A percentile compares a stretch with the other conserved stretches of the same genome.
phyloP scores from a whole-genome alignment of 2,329 filamentous ascomycete species.

The Alternaria infectoria region DNA sequence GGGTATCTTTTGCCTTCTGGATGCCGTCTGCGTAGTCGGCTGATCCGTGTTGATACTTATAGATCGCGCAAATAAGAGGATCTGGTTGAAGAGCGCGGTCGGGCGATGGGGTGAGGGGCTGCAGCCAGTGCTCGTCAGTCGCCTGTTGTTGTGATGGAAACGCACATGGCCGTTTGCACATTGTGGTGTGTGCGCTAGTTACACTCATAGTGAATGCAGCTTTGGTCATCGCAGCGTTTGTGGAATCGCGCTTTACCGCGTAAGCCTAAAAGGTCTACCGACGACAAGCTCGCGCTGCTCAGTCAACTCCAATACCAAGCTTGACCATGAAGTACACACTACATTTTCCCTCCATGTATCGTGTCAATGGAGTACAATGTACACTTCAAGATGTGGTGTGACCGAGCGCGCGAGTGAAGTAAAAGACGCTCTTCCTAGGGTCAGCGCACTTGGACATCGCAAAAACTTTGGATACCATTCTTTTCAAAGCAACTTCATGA shows the following conservation, averaged over 20 bases:
- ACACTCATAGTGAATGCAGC: not conserved
- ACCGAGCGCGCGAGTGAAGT: not conserved
- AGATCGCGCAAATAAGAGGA: not conserved
- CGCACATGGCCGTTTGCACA: not conserved
- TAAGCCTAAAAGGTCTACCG: not conserved
- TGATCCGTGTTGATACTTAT: not conserved
- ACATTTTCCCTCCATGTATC: not conserved
- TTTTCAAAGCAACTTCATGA: not conserved
- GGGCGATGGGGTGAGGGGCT: not conserved
- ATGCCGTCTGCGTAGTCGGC: not conserved
- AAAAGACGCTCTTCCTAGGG: not conserved
- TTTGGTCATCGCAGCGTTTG: not conserved
- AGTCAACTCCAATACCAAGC: fast-evolving
- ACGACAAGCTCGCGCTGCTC: not conserved
- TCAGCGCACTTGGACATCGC: not conserved
- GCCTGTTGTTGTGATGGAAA: not conserved
- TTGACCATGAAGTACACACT: not conserved
- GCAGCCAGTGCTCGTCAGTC: not conserved
- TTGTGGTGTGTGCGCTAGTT: not conserved
- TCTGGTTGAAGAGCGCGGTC: not conserved
- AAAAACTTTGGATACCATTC: not conserved
- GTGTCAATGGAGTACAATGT: not conserved
- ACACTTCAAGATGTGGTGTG: not conserved
- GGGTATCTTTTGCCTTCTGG: not conserved
- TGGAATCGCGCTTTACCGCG: not conserved